Base-by-base conservation (phyloP, 345 rosid genomes). In the Bretschneidera sinensis region DNA sequence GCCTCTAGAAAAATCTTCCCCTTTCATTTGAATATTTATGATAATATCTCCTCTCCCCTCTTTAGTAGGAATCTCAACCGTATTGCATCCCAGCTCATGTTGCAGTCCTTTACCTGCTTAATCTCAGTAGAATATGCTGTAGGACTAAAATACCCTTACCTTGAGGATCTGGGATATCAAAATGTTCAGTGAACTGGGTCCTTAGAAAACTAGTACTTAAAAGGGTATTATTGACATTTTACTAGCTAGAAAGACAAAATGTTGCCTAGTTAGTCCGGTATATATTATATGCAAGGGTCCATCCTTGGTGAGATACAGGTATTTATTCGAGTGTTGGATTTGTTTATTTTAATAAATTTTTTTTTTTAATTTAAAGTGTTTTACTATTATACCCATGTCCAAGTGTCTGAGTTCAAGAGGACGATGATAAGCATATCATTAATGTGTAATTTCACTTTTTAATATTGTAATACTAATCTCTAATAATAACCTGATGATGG, bases 71-170 rank as follows among this genome's bases (percentile, higher is more conserved):
- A 76, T 71, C 76, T 75, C 39, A 63, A 48, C 72, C 51, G 47
- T 57, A 54, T 66, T 82, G 87, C 79, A 31, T 54, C 76, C 85
- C 87, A 82, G 83, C 91, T 79, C 83, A 78, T 76, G 17, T 63
- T 65, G 52, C 77, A n/a, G 78, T 59, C 55, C 63, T 63, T 63
- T 58, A 48, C 48, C 52, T 56, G 62, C 10, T 10, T 35, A 53
- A 31, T 17, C 54, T 7, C 11, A 14, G 10, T 39, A 50, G 13
- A 51, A 43, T 39, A 23, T 48, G 47, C 23, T 60, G 50, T 19
- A 64, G 71, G 79, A 78, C 84, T 67, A 71, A 52, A 70, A 25
- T 75, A 18, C 65, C 82, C 82, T 70, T 66, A 6, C 17, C 62
- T 21, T 24, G 24, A 22, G 49, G 24, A 47, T 60, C 35, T 47